phyloP scores from a whole-genome alignment of 352 stramenopile species.

The Elongisporangium undulatum region DNA sequence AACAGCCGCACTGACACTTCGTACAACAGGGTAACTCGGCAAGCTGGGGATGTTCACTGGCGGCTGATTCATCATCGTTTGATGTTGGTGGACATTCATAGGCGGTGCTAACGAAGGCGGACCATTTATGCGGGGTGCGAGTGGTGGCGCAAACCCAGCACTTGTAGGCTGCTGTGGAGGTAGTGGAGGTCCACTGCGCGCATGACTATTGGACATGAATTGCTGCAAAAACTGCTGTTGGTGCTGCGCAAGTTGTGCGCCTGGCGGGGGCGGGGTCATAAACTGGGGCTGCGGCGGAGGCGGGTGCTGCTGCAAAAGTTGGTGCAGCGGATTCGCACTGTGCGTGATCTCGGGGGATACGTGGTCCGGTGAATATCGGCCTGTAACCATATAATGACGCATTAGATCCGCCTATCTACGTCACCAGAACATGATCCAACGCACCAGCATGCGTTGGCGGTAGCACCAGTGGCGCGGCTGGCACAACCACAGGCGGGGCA shows the following conservation, averaged over 20 bases:
- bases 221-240: constrained; percentile 53
- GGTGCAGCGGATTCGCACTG: constrained; percentile 56
- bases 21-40: constrained; percentile 15
- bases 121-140: constrained; percentile 14
- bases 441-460: constrained; percentile 9
- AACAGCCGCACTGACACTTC: constrained; percentile 31
- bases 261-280: constrained; percentile 18
- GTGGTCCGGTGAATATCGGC: constrained; percentile 51
- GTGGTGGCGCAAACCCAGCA: background rate
- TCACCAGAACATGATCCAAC: background rate
- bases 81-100: constrained; percentile 2
- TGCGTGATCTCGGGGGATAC: constrained; percentile 65
- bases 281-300: constrained; percentile 21
- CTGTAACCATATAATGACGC: constrained; percentile 9
- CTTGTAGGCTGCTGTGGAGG: background rate
- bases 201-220: constrained; percentile 25
- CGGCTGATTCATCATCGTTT: constrained; percentile 3
- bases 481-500: constrained; percentile 11
- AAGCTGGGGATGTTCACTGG: constrained; percentile 4
- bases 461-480: constrained; percentile 7
- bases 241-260: constrained; percentile 29
- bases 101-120: constrained; percentile 26
- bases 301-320: constrained; percentile 55
- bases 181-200: constrained; percentile 1
- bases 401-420: constrained; percentile 4